These are phyloP conservation scores for Melampsora medusae DNA, from an alignment of 1,284 basidiomycete genomes.

Conservation along the genomic window DNA sequence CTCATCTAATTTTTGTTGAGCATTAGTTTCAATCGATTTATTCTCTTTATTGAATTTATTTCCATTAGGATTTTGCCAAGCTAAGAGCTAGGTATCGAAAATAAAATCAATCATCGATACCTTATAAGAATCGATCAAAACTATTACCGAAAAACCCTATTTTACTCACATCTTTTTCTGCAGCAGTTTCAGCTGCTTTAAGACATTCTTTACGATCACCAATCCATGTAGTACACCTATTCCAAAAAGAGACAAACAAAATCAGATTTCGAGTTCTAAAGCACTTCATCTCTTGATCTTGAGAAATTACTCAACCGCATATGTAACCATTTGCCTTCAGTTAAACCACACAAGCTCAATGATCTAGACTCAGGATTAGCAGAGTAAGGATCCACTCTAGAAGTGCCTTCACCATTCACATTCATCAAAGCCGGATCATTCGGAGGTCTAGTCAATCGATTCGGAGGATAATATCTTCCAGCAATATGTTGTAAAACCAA, in stretches of 20 bases:
- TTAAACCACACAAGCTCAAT: conserved; percentile 25
- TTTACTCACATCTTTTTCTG: conserved; percentile 27
- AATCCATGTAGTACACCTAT: conserved; percentile 30
- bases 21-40: too few relatives aligned
- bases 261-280: background rate
- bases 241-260: background rate
- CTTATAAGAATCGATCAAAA: too few relatives aligned
- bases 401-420: background rate
- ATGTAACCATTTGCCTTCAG: conserved; percentile 34
- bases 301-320: conserved; percentile 31
- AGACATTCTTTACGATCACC: conserved; percentile 35
- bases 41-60: background rate
- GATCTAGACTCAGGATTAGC: conserved; percentile 11
- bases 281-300: background rate
- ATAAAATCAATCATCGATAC: background rate
- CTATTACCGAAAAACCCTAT: background rate
- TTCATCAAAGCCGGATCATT: background rate
- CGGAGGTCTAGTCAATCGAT: background rate
- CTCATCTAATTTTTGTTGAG: too few relatives aligned
- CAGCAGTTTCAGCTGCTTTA: conserved; percentile 26
- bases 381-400: background rate
- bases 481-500: conserved; percentile 39
- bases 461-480: conserved; percentile 41
- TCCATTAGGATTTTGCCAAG: background rate
- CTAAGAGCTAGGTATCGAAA: background rate